Evolutionary conservation across 2,329 filamentous ascomycete genomes (phyloP).

Genomic region (Fusarium sp.): DNA sequence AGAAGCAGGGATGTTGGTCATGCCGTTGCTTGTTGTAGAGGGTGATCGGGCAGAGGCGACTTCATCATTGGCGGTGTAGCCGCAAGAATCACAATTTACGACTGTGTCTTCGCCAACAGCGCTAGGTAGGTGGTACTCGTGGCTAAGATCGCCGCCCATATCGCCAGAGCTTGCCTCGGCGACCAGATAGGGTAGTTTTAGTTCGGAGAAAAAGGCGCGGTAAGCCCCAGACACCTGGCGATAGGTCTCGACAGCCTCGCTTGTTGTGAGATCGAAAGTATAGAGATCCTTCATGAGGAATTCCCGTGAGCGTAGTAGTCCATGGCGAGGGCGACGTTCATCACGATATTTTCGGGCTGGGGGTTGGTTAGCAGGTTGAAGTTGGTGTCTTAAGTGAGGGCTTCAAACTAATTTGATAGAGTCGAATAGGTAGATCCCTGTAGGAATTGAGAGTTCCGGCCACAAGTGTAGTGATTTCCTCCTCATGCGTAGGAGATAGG

Average conservation of each 20-base stretch:
- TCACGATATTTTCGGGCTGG: constrained; percentile 93
- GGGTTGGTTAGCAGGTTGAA: constrained; percentile 35
- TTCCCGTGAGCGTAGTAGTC: constrained; percentile 88
- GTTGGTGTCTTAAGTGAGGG: neutral
- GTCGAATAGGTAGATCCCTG: constrained; percentile 84
- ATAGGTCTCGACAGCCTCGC: constrained; percentile 86
- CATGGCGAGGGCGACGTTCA: constrained; percentile 89
- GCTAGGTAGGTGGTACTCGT: constrained; percentile 92
- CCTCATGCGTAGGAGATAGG: constrained; percentile 93
- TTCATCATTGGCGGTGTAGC: constrained; percentile 89
- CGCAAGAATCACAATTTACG: constrained; percentile 80
- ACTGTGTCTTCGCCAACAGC: constrained; percentile 88
- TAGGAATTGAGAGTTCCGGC: constrained; percentile 82
- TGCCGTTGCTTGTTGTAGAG: neutral
- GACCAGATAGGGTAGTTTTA: constrained; percentile 87
- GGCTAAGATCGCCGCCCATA: constrained; percentile 93
- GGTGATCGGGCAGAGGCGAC: constrained; percentile 67
- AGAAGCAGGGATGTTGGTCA: constrained; percentile 10
- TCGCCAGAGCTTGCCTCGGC: constrained; percentile 95
- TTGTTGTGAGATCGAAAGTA: constrained; percentile 83
- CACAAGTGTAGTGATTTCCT: constrained; percentile 92
- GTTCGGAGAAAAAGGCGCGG: constrained; percentile 81
- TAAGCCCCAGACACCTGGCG: constrained; percentile 81
- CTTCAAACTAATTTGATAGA: constrained; percentile 86
- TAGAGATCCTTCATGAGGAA: constrained; percentile 99